Conservation (phyloP, 1,139 yeast genomes). For the Meyerozyma carpophila region DNA sequence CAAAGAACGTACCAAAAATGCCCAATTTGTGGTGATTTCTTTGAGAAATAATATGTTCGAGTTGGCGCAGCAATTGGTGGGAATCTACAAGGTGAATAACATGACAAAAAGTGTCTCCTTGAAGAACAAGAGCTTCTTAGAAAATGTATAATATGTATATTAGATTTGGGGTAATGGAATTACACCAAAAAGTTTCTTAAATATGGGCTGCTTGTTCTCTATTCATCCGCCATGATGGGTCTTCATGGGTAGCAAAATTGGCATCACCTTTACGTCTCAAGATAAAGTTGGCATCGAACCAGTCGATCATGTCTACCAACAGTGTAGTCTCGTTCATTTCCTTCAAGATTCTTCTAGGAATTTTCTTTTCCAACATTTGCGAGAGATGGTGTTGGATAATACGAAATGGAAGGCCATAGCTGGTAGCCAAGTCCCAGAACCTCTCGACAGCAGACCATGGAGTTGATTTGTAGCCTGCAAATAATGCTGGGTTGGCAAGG, state of each 20-base stretch:
- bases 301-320: slow-evolving; percentile 66
- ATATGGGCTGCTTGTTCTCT: slow-evolving; percentile 27
- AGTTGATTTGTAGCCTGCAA: slow-evolving; percentile 63
- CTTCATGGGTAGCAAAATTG: slow-evolving; percentile 60
- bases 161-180: background rate
- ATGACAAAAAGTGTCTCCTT: slow-evolving; percentile 83
- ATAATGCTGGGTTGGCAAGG: slow-evolving; percentile 79
- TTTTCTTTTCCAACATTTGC: slow-evolving; percentile 69
- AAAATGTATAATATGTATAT: slow-evolving; percentile 5
- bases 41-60: slow-evolving; percentile 97
- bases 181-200: slow-evolving; percentile 5
- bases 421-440: slow-evolving; percentile 72
- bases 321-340: slow-evolving; percentile 59
- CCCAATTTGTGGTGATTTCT: slow-evolving; percentile 94
- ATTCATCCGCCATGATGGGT: slow-evolving; percentile 46
- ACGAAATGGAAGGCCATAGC: slow-evolving; percentile 80
- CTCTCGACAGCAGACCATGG: slow-evolving; percentile 91
- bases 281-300: slow-evolving; percentile 69
- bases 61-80: slow-evolving; percentile 87
- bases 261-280: slow-evolving; percentile 60
- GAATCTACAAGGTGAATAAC: slow-evolving; percentile 89
- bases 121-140: slow-evolving; percentile 51
- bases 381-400: slow-evolving; percentile 82
- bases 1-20: slow-evolving; percentile 91
- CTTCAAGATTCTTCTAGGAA: slow-evolving; percentile 51